Percentiles rank a stretch among this genome's conserved stretches.
Evolutionary conservation across 164 flowering plant species (phyloP).

Genomic region (Piper longum): DNA sequence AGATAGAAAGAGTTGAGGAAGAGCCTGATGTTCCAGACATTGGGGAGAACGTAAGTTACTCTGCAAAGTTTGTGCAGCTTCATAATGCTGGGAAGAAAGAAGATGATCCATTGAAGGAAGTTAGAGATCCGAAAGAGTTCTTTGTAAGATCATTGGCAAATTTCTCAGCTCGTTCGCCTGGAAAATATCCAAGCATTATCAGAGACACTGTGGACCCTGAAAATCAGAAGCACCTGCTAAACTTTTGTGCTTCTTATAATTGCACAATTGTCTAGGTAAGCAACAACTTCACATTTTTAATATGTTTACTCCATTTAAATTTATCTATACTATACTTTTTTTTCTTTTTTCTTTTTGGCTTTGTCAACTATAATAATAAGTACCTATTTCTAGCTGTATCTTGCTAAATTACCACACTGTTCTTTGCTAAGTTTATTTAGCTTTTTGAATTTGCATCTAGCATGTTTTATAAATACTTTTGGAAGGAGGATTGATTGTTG

Average conservation of each 20-base stretch:
- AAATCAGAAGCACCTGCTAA: background rate
- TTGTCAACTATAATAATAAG: background rate
- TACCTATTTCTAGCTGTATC: background rate
- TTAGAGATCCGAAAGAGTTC: slow-evolving; percentile 68
- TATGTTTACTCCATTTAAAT: too few species aligned
- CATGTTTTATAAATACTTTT: too few species aligned
- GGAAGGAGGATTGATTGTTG: too few species aligned
- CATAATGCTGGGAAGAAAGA: slow-evolving; percentile 84
- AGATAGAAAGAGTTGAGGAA: slow-evolving; percentile 66
- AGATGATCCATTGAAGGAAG: slow-evolving; percentile 74
- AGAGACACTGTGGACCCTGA: background rate
- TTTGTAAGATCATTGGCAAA: slow-evolving; percentile 52
- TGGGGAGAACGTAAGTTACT: slow-evolving; percentile 55
- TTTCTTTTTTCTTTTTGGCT: too few species aligned
- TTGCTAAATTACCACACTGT: too few species aligned
- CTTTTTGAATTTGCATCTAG: too few species aligned
- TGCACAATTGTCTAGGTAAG: background rate
- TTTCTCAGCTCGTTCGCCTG: slow-evolving; percentile 51
- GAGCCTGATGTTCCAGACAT: slow-evolving; percentile 87
- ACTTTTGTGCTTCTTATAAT: background rate
- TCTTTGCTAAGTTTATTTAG: background rate
- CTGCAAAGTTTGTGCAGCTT: slow-evolving; percentile 65
- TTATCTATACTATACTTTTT: background rate
- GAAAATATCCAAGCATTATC: slow-evolving; percentile 35
- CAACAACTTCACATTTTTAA: background rate